Percentiles rank a stretch among this genome's conserved stretches.
phyloP scores from a whole-genome alignment of 2,329 filamentous ascomycete species.

The Phaeophleospora eucalypticola region DNA sequence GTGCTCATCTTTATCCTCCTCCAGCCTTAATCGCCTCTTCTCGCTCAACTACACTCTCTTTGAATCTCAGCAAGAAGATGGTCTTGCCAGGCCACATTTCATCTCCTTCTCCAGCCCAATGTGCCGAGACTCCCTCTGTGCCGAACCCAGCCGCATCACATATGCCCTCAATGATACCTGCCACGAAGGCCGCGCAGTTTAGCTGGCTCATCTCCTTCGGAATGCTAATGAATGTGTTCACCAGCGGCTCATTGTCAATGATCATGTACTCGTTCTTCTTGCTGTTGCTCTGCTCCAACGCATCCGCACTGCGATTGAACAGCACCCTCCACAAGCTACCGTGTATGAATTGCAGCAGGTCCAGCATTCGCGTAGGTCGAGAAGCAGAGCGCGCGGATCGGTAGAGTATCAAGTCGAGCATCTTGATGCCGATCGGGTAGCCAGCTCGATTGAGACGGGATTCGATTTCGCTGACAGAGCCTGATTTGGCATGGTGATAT shows the following conservation, averaged over 20 bases:
- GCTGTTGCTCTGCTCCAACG: slow-evolving; percentile 80
- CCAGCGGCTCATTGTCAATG: slow-evolving; percentile 93
- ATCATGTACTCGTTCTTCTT: slow-evolving; percentile 98
- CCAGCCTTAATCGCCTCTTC: slow-evolving; percentile 55
- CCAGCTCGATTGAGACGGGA: slow-evolving; percentile 48
- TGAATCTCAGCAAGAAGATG: slow-evolving; percentile 91
- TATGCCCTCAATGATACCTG: slow-evolving; percentile 90
- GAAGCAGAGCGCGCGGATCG: slow-evolving; percentile 63
- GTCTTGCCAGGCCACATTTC: slow-evolving; percentile 92
- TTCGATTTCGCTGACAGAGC: slow-evolving; percentile 89
- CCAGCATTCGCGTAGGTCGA: slow-evolving; percentile 81
- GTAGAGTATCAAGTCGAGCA: slow-evolving; percentile 92
- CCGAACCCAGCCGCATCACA: slow-evolving; percentile 90
- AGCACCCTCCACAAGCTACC: slow-evolving; percentile 88
- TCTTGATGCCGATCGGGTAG: slow-evolving; percentile 87
- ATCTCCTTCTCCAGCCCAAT: slow-evolving; percentile 59
- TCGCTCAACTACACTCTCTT: slow-evolving; percentile 83
- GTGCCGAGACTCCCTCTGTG: slow-evolving; percentile 77
- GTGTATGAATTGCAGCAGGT: slow-evolving; percentile 92
- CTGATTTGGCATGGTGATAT: slow-evolving; percentile 87
- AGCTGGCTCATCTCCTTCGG: slow-evolving; percentile 94
- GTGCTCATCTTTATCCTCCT: slow-evolving; percentile 27
- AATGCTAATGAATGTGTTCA: slow-evolving; percentile 89
- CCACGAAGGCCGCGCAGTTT: slow-evolving; percentile 93
- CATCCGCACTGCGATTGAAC: slow-evolving; percentile 85